Percentiles rank a stretch among this genome's conserved stretches.
phyloP scores from a whole-genome alignment of 2,329 filamentous ascomycete genomes.

The Xylaria digitata region DNA sequence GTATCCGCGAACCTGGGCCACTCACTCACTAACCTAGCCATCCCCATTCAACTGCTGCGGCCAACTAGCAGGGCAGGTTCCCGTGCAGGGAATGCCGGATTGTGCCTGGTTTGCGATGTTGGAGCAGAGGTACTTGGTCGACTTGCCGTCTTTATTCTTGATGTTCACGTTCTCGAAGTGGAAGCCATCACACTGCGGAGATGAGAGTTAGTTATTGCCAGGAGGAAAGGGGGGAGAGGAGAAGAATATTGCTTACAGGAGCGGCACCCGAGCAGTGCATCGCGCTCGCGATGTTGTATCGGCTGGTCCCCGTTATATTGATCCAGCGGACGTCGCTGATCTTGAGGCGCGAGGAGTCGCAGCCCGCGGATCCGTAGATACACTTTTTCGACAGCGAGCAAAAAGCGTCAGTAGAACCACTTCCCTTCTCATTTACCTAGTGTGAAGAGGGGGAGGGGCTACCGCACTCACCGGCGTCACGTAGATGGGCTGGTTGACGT shows the following conservation, averaged over 20 bases:
- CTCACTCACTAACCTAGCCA: conserved; percentile 20
- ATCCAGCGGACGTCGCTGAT: conserved; percentile 61
- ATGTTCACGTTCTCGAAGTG: conserved; percentile 60
- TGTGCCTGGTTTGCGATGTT: conserved; percentile 54
- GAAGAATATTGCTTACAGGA: conserved; percentile 42
- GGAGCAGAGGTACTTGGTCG: conserved; percentile 57
- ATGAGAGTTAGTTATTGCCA: too few relatives aligned
- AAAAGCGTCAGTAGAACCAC: neutral
- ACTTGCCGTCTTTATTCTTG: conserved; percentile 53
- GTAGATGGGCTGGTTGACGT: conserved; percentile 63
- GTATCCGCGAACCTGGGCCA: neutral
- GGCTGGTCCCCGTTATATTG: conserved; percentile 61
- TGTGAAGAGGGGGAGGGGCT: too few relatives aligned
- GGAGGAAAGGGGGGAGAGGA: neutral
- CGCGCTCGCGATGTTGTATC: conserved; percentile 60
- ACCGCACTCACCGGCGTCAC: conserved; percentile 49
- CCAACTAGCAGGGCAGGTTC: conserved; percentile 53
- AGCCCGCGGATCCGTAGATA: conserved; percentile 56
- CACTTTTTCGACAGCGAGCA: conserved; percentile 44
- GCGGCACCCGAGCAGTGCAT: conserved; percentile 57
- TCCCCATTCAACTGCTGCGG: conserved; percentile 53
- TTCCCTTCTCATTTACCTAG: neutral
- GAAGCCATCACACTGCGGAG: conserved; percentile 55
- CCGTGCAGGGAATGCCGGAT: conserved; percentile 52
- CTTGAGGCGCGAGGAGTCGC: conserved; percentile 55